Evolutionary conservation across 257 asterid genomes (phyloP).

Genomic region (Rauvolfia tetraphylla): DNA sequence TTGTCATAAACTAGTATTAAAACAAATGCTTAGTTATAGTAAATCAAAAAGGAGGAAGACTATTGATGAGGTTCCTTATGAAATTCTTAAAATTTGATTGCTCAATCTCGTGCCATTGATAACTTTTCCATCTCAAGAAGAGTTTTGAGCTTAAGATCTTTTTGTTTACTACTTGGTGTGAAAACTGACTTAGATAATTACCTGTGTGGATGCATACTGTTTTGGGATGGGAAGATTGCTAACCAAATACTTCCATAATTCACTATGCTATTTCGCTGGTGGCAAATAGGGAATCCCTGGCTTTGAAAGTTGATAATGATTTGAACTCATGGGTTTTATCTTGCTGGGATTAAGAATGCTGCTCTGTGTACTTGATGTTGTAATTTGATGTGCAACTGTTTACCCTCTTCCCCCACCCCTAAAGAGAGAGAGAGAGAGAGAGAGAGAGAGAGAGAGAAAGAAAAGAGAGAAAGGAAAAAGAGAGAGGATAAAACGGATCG

Average conservation of each 20-base stretch:
- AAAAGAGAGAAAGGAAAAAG: too few relatives aligned
- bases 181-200: neutral
- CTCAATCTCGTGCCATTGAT: neutral
- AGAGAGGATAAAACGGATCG: neutral
- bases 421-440: too few relatives aligned
- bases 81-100: neutral
- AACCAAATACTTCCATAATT: neutral
- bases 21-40: neutral
- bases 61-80: neutral
- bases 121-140: neutral
- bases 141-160: neutral
- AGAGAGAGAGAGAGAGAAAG: too few relatives aligned
- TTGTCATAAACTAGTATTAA: neutral
- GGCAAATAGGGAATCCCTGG: neutral
- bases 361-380: neutral
- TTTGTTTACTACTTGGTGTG: neutral
- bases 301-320: neutral
- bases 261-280: too few relatives aligned
- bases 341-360: neutral
- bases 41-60: neutral
- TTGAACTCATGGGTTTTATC: neutral
- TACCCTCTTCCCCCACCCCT: too few relatives aligned
- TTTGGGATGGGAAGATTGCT: neutral
- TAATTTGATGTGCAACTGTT: neutral
- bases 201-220: neutral